Base-by-base conservation (phyloP, 2,329 filamentous ascomycete species). In the Mycosphaerella arachidis region DNA sequence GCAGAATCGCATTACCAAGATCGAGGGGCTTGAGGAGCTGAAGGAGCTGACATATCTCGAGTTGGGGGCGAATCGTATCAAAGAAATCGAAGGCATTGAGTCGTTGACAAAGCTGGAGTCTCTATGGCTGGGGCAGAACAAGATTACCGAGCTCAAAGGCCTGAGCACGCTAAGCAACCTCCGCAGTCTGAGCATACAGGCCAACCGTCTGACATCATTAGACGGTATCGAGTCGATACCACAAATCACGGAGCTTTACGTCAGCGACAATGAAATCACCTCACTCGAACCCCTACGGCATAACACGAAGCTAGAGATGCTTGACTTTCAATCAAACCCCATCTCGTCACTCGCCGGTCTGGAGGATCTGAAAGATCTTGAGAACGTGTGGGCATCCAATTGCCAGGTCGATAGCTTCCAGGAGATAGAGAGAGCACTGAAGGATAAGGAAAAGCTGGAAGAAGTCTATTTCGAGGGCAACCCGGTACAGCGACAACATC, bases 381-480 rank as follows among this genome's bases (percentile, higher is more conserved):
- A 96, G 73, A 94, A 99, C 74, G 76, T 99, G 30, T 99, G 94
- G 94, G 94, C 92, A 16, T 94, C 90, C 68, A 92, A 92, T 75
- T 97, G 96, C 75, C 81, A 89, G 68, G 75, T 99, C 29, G 78
- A 78, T 20, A 90, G 90, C 72, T 96, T 97, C 70, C 80, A 81
- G 48, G 92, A 97, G 70, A 84, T 97, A 3, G 89, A 97, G 77
- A 83, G 82, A 58, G 84, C 90, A 68, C 76, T 99, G 64, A 82
- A 78, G 55, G 89, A 94, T 71, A 97, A 96, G 79, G 80, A 89
- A 71, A 79, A 87, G 40, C 76, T 97, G 67, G 86, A 87, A 61
- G 97, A 94, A 1, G 93, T 99, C 10, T 99, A 99, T 73, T 95
- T 99, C 66, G 94, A 99, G 73, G 92, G 92, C 1, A 97, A 96